Conservation (phyloP, 768 basidiomycete species). For the Pleurotus salmoneostramineus region DNA sequence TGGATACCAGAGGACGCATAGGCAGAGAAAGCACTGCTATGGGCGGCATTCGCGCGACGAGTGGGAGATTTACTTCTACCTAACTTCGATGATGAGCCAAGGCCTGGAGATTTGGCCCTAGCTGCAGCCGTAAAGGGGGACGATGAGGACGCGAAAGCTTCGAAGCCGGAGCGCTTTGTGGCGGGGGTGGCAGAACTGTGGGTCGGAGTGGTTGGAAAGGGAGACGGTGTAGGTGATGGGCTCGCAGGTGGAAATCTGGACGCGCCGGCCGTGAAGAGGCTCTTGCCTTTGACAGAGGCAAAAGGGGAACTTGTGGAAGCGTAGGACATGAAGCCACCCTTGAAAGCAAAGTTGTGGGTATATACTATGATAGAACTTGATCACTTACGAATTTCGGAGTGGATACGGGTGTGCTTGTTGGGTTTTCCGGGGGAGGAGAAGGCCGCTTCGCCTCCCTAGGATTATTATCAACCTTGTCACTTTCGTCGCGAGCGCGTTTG, state of each 20-base stretch:
- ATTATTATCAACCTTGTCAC: conserved; percentile 60
- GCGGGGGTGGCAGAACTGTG: conserved; percentile 9
- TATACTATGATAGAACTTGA: conserved; percentile 10
- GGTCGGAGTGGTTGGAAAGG: conserved; percentile 18
- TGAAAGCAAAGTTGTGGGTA: conserved; percentile 7
- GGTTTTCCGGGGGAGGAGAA: conserved; percentile 63
- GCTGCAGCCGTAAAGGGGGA: conserved; percentile 49
- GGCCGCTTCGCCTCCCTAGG: conserved; percentile 56
- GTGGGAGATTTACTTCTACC: conserved; percentile 54
- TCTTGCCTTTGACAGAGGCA: conserved; percentile 67
- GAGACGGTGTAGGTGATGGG: conserved; percentile 20
- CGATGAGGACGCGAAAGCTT: conserved; percentile 46
- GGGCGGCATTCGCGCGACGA: conserved; percentile 37
- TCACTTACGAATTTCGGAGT: conserved; percentile 45
- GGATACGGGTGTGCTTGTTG: conserved; percentile 28
- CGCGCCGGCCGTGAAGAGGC: conserved; percentile 36
- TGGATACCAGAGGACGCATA: conserved; percentile 49
- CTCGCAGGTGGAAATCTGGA: conserved; percentile 25
- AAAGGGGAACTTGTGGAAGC: conserved; percentile 74
- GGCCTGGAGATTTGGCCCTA: conserved; percentile 53
- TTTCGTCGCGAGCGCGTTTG: conserved; percentile 61
- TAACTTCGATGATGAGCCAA: conserved; percentile 37
- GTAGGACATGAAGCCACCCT: conserved; percentile 81
- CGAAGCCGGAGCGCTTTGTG: conserved; percentile 51
- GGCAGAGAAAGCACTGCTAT: conserved; percentile 53